A percentile compares a stretch with the other conserved stretches of the same genome.
Conservation (phyloP, 768 basidiomycete species). For the Boletus reticuloceps region DNA sequence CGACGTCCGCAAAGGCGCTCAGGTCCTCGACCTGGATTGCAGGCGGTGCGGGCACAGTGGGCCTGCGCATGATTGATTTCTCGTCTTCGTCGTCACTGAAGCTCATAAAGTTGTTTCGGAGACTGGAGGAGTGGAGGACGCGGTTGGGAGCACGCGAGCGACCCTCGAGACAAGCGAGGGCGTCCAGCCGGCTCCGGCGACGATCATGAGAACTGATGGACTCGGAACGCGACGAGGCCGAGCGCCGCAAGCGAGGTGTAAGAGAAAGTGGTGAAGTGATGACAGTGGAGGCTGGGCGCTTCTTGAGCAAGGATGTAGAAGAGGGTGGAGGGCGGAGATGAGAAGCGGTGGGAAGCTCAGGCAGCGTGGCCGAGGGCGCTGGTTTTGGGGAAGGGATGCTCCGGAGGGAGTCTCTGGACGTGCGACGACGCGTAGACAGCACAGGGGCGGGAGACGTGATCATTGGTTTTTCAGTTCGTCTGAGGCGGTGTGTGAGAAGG, state of each 20-base stretch:
- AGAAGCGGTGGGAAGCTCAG: conserved; percentile 36
- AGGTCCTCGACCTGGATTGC: conserved; percentile 20
- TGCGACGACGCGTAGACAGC: conserved; percentile 21
- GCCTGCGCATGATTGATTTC: conserved; percentile 13
- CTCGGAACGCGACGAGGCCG: conserved; percentile 22
- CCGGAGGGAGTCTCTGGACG: conserved; percentile 43
- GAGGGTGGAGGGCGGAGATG: not conserved
- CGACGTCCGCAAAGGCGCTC: conserved; percentile 28
- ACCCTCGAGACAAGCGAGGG: conserved; percentile 66
- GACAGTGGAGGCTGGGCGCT: conserved; percentile 17
- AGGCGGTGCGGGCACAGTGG: conserved; percentile 1
- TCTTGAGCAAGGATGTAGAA: not conserved
- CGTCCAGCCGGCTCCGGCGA: conserved; percentile 50
- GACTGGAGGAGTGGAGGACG: conserved; percentile 11
- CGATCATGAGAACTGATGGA: conserved; percentile 49
- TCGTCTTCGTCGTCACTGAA: conserved; percentile 65
- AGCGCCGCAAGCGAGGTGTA: conserved; percentile 10
- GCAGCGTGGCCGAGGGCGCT: conserved; percentile 51
- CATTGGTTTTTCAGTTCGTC: conserved; percentile 27
- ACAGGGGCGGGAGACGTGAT: conserved; percentile 14
- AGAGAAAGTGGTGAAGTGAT: conserved; percentile 17
- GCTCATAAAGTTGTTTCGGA: conserved; percentile 58
- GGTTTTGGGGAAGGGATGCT: conserved; percentile 61
- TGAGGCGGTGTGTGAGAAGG: conserved; percentile 6
- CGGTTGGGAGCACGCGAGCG: conserved; percentile 31